Percentiles rank a stretch among this genome's conserved stretches.
phyloP scores from a whole-genome alignment of 352 stramenopile genomes.

The Pythium angustatum region DNA sequence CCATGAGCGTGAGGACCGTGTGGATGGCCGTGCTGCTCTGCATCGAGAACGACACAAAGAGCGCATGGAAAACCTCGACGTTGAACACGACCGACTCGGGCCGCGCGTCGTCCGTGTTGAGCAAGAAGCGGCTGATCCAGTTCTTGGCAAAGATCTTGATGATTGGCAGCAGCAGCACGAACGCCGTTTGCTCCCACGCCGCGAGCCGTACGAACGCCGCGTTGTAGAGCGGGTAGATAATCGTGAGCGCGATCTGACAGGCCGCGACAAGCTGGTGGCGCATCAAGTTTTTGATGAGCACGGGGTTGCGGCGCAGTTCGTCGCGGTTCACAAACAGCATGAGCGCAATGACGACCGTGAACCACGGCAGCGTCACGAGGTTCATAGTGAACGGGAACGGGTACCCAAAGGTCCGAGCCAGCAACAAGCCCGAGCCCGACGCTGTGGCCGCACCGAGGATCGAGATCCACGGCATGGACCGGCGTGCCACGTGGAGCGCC shows the following conservation, averaged over 20 bases:
- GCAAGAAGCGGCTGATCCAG: too few relatives aligned
- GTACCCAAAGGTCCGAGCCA: conserved; percentile 27
- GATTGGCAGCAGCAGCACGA: too few relatives aligned
- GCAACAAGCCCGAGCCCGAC: conserved; percentile 1
- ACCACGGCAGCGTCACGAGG: background rate
- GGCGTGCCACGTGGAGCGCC: conserved; percentile 4
- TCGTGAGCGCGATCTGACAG: conserved; percentile 2
- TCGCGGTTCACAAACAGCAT: background rate
- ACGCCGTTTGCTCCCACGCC: too few relatives aligned
- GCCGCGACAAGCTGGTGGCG: background rate
- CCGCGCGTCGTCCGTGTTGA: too few relatives aligned
- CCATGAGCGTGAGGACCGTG: conserved; percentile 26
- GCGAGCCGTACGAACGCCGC: too few relatives aligned
- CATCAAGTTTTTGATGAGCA: background rate
- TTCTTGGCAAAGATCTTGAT: too few relatives aligned
- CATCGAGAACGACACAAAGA: conserved; percentile 42
- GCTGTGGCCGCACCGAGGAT: conserved; percentile 20
- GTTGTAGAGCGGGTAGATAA: background rate
- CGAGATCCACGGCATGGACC: conserved; percentile 12
- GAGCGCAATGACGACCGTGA: background rate
- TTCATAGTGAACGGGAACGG: conserved; percentile 36
- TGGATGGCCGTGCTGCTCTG: conserved; percentile 27
- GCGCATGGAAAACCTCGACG: too few relatives aligned
- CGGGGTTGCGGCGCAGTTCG: background rate
- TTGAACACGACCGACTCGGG: too few relatives aligned